Percentiles rank a stretch among this genome's conserved stretches.
Conservation (phyloP, 169 alveolate species). For the Eimeria nieschulzi region DNA sequence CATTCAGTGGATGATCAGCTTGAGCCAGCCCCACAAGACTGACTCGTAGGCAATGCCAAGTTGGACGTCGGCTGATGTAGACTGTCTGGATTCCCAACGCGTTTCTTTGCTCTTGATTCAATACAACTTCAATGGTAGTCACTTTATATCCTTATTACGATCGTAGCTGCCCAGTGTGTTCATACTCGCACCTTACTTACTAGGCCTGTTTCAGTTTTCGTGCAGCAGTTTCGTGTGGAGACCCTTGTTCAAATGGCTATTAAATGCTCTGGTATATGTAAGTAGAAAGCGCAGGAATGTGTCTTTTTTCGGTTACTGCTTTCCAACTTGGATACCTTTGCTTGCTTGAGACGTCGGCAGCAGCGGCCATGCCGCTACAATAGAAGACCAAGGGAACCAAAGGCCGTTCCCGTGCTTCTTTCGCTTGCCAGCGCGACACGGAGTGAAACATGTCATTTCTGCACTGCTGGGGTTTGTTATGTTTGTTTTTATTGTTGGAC, state of each 20-base stretch:
- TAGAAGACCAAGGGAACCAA: neutral
- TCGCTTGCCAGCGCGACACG: neutral
- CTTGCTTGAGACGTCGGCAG: constrained; percentile 22
- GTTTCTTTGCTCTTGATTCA: neutral
- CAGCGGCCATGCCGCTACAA: constrained; percentile 15
- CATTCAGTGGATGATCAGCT: neutral
- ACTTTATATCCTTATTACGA: neutral
- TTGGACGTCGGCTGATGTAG: neutral
- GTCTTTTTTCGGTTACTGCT: neutral
- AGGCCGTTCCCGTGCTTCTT: neutral
- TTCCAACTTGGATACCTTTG: neutral
- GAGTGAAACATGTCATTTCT: neutral
- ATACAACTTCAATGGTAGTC: neutral
- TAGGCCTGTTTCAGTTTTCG: neutral
- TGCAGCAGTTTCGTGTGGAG: too few relatives aligned
- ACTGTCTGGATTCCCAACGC: neutral
- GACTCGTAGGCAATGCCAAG: neutral
- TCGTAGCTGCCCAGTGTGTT: neutral
- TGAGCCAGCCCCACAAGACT: constrained; percentile 23
- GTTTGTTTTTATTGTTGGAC: constrained; percentile 13
- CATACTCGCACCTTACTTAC: neutral
- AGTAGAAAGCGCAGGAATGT: neutral
- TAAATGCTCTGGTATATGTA: neutral
- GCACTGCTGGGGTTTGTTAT: constrained; percentile 1
- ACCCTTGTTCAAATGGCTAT: neutral